Evolutionary conservation across 108 stramenopile species (phyloP).

Genomic region (Pseudonitzschia pungens): DNA sequence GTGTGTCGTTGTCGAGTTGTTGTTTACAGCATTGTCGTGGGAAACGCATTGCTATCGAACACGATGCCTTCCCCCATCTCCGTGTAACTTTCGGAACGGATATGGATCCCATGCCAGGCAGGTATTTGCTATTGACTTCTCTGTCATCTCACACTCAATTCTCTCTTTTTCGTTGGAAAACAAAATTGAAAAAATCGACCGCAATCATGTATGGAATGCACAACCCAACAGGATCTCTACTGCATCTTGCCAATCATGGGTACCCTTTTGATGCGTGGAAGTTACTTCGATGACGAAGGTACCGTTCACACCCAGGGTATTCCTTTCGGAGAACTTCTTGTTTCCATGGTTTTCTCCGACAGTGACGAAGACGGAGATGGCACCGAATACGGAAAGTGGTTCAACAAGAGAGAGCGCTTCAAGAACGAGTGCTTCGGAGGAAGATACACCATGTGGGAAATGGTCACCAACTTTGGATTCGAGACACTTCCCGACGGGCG

Average conservation of each 20-base stretch:
- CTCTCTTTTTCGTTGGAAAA: neutral
- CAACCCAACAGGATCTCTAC: slow-evolving; percentile 37
- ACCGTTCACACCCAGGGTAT: slow-evolving; percentile 41
- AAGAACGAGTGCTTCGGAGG: slow-evolving; percentile 33
- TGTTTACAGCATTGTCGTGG: neutral
- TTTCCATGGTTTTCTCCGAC: slow-evolving; percentile 48
- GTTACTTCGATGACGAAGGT: slow-evolving; percentile 47
- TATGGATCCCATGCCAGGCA: neutral
- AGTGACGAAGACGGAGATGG: slow-evolving; percentile 12
- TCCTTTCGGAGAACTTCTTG: slow-evolving; percentile 34
- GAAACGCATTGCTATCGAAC: no score
- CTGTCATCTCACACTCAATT: no score
- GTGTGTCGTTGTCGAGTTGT: no score
- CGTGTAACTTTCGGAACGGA: no score
- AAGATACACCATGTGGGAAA: slow-evolving; percentile 39
- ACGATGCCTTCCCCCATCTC: no score
- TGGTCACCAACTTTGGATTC: slow-evolving; percentile 50
- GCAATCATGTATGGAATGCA: neutral
- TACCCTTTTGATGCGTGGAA: slow-evolving; percentile 45
- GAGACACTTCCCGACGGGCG: slow-evolving; percentile 22
- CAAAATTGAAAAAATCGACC: neutral
- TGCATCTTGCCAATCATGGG: slow-evolving; percentile 49
- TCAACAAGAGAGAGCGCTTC: slow-evolving; percentile 55
- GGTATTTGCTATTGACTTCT: neutral
- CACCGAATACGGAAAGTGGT: slow-evolving; percentile 18